Base-by-base conservation (phyloP, 345 rosid species). In the Eucalyptus polybractea region DNA sequence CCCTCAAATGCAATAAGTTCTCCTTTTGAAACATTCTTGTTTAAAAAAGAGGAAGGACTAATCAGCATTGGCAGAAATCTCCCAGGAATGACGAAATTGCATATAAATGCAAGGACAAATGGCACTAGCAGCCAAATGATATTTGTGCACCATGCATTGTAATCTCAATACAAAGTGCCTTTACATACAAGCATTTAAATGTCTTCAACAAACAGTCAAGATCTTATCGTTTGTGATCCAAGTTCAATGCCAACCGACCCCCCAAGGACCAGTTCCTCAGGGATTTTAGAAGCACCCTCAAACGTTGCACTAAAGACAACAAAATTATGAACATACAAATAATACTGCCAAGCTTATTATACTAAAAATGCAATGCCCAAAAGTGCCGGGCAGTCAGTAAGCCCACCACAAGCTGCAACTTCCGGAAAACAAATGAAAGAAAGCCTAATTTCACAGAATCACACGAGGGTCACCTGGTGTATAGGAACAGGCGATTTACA, bases 401-500 rank as follows among this genome's bases (percentile, higher is more conserved):
- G 45, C 85, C 85, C 7, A 40, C 47, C 29, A 40, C 2, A 76
- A 22, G 85, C 85, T 3, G 27, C 85, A 76, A 76, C 85, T 40
- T 76, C 29, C 16, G 7, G 85, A 21, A 40, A 76, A 6, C 27
- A 76, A 37, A 76, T 19, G 12, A 17, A 33, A 40, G 44, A 40
- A 6, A 76, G 47, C 27, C 85, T 40, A 76, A 76, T 21, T 40
- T 76, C 29, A 76, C 85, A 76, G 27, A 76, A 76, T 76, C 85
- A 37, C 85, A 11, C 83, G 15, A 40, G 47, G 37, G 31, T 80
- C 72, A 96, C 99, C 99, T 93, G 81, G 99, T 97, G 89, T 90
- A 96, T 50, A 97, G 90, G 90, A 97, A 97, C 80, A 96, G 97
- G 42, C 95, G 94, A 91, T 96, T 96, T 44, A 94, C 92, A 90